A percentile compares a stretch with the other conserved stretches of the same genome.
phyloP scores from a whole-genome alignment of 2,329 filamentous ascomycete species.

The Hansfordia pulvinata region DNA sequence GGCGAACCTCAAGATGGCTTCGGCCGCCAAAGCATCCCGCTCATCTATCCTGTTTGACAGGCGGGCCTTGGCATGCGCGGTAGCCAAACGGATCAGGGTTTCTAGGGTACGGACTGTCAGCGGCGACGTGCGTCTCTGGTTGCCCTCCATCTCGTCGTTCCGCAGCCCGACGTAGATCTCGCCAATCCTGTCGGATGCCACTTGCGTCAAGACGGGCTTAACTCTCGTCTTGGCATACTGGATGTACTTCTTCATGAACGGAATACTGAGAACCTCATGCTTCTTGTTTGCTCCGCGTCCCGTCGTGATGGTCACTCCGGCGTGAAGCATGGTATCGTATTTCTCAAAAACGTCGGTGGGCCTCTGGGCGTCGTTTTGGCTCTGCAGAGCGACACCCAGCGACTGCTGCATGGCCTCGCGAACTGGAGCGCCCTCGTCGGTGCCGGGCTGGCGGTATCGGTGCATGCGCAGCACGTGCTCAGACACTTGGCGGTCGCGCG shows the following conservation, averaged over 20 bases:
- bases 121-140: conserved; percentile 83
- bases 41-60: conserved; percentile 82
- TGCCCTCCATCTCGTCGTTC: conserved; percentile 92
- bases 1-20: conserved; percentile 83
- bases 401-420: conserved; percentile 76
- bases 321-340: conserved; percentile 90
- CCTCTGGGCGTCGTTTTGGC: conserved; percentile 55
- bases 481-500: conserved; percentile 77
- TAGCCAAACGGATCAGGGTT: conserved; percentile 94
- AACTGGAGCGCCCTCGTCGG: conserved; percentile 87
- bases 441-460: conserved; percentile 80
- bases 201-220: conserved; percentile 81
- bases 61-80: conserved; percentile 86
- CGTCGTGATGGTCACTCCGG: conserved; percentile 67
- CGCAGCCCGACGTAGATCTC: conserved; percentile 82
- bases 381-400: conserved; percentile 75
- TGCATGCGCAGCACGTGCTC: conserved; percentile 98
- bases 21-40: conserved; percentile 75
- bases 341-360: conserved; percentile 91
- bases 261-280: conserved; percentile 83
- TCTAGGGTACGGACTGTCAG: conserved; percentile 96
- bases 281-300: conserved; percentile 63
- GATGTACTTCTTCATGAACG: conserved; percentile 99
- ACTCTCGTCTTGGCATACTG: conserved; percentile 91
- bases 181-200: conserved; percentile 83